These are phyloP conservation scores for Thamnidium elegans DNA, from an alignment of 192 early-diverging fungal genomes.

Conservation along the genomic window DNA sequence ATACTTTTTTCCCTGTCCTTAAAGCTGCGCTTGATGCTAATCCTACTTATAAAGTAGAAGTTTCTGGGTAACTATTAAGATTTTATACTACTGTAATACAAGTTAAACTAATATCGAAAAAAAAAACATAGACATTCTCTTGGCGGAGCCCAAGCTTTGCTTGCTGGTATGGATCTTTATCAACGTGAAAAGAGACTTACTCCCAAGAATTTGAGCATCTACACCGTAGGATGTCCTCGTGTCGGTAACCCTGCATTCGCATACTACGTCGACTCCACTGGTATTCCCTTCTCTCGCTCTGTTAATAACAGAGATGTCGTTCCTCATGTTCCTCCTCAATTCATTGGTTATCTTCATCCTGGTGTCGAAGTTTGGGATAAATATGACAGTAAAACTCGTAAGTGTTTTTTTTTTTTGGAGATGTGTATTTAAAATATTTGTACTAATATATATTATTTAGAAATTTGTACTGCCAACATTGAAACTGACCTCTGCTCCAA, in stretches of 20 bases:
- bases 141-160: constrained; percentile 27
- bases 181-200: constrained; percentile 11
- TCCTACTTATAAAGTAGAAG: constrained; percentile 19
- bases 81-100: no score
- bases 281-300: not conserved
- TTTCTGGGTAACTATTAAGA: constrained; percentile 20
- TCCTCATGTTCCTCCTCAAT: constrained; percentile 14
- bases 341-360: constrained; percentile 10
- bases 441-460: not conserved
- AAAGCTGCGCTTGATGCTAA: constrained; percentile 2
- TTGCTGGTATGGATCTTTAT: constrained; percentile 32
- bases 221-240: constrained; percentile 16
- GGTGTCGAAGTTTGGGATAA: constrained; percentile 11
- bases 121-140: constrained; percentile 25
- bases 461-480: not conserved
- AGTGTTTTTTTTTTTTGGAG: not conserved
- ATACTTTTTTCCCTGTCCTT: not conserved
- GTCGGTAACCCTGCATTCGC: constrained; percentile 16
- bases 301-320: constrained; percentile 17
- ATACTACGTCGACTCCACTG: constrained; percentile 7
- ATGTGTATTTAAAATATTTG: not conserved
- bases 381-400: not conserved
- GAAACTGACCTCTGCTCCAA: constrained; percentile 5
- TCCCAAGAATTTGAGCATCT: constrained; percentile 16
- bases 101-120: not conserved